Conservation (phyloP, 371 early-diverging fungal genomes). For the Mycotypha africana region DNA sequence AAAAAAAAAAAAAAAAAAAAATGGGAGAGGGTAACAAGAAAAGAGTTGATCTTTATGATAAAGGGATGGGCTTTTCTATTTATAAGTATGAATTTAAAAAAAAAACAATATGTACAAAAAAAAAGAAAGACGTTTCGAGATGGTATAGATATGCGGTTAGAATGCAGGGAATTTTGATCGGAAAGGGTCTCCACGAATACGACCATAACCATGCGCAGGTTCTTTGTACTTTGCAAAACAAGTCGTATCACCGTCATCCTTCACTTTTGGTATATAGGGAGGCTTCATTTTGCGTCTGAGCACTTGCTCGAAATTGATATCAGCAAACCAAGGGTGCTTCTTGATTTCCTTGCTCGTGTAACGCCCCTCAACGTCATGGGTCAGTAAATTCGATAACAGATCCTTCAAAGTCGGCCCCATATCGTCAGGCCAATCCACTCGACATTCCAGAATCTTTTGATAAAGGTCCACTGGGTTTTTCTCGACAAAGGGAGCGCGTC, state of each 20-base stretch:
- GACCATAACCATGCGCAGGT: conserved; percentile 58
- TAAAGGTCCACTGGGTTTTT: conserved; percentile 86
- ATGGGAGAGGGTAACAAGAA: too few species aligned
- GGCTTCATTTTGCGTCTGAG: conserved; percentile 69
- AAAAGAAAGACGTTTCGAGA: too few species aligned
- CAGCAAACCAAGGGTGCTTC: conserved; percentile 92
- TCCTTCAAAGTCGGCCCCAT: conserved; percentile 88
- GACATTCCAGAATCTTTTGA: conserved; percentile 72
- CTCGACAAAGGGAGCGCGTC: conserved; percentile 88
- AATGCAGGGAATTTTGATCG: conserved; percentile 41
- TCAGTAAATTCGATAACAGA: conserved; percentile 81
- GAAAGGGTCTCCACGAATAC: conserved; percentile 25
- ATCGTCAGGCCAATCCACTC: conserved; percentile 71
- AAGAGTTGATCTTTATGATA: too few species aligned
- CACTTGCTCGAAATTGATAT: conserved; percentile 87
- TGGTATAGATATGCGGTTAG: conserved; percentile 4
- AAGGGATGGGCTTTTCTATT: too few species aligned
- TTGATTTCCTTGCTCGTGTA: conserved; percentile 90
- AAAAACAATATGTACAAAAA: too few species aligned
- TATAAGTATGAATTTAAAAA: too few species aligned
- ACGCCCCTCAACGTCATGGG: conserved; percentile 81
- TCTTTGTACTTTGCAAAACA: conserved; percentile 93
- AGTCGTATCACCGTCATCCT: conserved; percentile 84
- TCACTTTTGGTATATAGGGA: conserved; percentile 85
- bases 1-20: too few species aligned